Evolutionary conservation across 2,329 filamentous ascomycete genomes (phyloP), one percentile per base, ranked within the genome.

Genomic region (Colletotrichum noveboracense): DNA sequence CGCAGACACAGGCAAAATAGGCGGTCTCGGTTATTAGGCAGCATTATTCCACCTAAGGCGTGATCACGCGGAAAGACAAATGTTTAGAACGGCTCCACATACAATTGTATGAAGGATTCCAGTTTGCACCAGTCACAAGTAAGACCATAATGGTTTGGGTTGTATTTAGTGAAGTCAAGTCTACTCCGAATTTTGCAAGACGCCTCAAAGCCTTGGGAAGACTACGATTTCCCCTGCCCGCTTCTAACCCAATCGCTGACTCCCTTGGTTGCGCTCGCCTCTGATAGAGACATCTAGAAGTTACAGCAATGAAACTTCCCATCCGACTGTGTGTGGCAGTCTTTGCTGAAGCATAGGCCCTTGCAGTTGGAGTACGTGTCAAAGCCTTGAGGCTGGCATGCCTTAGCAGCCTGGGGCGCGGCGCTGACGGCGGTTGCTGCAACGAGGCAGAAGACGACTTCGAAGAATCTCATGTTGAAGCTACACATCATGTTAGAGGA

Each of bases 311-410:
- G 52, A 0, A 30, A 68, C 32, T 60, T 68, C 9, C 66, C 66
- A 30, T 68, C 66, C 6, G 30, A 21, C 30, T 28, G 21, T 2
- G 12, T 16, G 30, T 43, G 66, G 16, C 66, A 68, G 21, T 43
- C 65, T 56, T 67, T 67, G 28, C 65, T 67, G 43, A 28, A 68
- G 66, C 66, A 68, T 1, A 68, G 6, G 10, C 30, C 66, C 66
- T 58, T 43, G 52, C 66, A 68, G 48, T 68, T 38, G 52, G 28
- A 36, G n/a, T 68, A 36, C 0, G 28, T 58, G 24, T 68, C 48
- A 18, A 56, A 68, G 18, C 48, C 66, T n/a, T 32, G 26, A 21
- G 30, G 16, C 21, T 68, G 66, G 48, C 66, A 68, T 34, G 34
- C 28, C 52, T 68, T 56, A 14, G 48, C 21, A 26, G 66, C n/a